phyloP scores from a whole-genome alignment of 2,329 filamentous ascomycete species.

The Ophiostoma piceae region DNA sequence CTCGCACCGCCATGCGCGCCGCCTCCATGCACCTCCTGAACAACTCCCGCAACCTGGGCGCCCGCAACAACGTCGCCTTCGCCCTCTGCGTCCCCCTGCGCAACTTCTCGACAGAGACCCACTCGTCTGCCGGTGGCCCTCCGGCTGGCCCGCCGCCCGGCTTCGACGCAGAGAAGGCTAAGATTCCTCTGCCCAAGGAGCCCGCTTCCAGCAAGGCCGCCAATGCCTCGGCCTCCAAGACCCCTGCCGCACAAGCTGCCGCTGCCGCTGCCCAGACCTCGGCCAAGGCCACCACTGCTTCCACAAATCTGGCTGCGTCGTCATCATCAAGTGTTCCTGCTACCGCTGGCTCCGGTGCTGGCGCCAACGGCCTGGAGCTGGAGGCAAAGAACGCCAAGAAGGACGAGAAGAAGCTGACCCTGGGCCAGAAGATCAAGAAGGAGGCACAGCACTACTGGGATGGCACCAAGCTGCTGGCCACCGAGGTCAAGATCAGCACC shows the following conservation, averaged over 20 bases:
- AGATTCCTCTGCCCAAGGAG: slow-evolving; percentile 69
- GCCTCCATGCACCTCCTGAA: slow-evolving; percentile 45
- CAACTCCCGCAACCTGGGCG: slow-evolving; percentile 43
- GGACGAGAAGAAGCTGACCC: slow-evolving; percentile 77
- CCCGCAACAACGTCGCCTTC: slow-evolving; percentile 46
- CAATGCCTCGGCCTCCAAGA: slow-evolving; percentile 31
- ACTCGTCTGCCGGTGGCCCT: slow-evolving; percentile 43
- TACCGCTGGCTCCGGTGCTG: slow-evolving; percentile 19
- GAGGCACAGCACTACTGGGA: slow-evolving; percentile 96
- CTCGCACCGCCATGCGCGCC: slow-evolving; percentile 43
- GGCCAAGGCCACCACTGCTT: slow-evolving; percentile 2
- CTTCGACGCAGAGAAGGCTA: slow-evolving; percentile 84
- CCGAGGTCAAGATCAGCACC: slow-evolving; percentile 89
- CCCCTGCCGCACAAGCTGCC: slow-evolving; percentile 20
- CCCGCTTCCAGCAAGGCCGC: slow-evolving; percentile 29
- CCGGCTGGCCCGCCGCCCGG: slow-evolving; percentile 72
- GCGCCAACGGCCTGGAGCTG: slow-evolving; percentile 40
- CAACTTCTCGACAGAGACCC: slow-evolving; percentile 54
- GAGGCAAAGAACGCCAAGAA: slow-evolving; percentile 57
- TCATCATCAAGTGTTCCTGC: slow-evolving; percentile 9
- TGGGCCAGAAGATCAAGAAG: slow-evolving; percentile 92
- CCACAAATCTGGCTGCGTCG: slow-evolving; percentile 12
- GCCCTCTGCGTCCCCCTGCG: slow-evolving; percentile 55
- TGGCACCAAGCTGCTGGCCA: slow-evolving; percentile 87
- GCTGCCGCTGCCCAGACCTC: background rate